Base-by-base conservation (phyloP, 495 filamentous ascomycete genomes). In the Penicillium egyptiacum region DNA sequence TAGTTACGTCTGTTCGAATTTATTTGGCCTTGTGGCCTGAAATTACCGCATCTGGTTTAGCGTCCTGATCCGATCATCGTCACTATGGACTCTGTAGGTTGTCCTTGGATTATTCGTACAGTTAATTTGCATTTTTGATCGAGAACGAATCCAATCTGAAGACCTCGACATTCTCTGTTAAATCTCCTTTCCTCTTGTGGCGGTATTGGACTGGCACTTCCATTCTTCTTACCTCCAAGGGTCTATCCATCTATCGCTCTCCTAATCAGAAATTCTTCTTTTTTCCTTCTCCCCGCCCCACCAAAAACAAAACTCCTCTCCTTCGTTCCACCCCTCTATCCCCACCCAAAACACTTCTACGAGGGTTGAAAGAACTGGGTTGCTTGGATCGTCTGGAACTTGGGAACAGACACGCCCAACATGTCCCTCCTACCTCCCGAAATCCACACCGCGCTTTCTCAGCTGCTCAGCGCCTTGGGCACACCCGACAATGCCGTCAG, bases 341-440 rank as follows among this genome's bases (percentile, higher is more conserved):
- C 61, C 67, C 68, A 62, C 66, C 66, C 61, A 60, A 59, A 64
- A 57, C 56, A 68, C 50, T 50, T 59, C 45, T 53, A 60, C 53
- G 58, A 67, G 70, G 64, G 61, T 50, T 59, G 35, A 56, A 49
- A 48, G 50, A 56, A 51, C 43, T 57, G 64, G 66, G 66, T 62
- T 51, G 52, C 30, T 65, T 61, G 56, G 64, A 60, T 62, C 53
- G 56, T 51, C 59, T 64, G 61, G 63, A 69, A 67, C 60, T 66
- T 69, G 66, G 66, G 66, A 60, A 67, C 62, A 60, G 63, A 66
- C 52, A 56, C 58, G 59, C 58, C 65, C 70, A 82, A 60, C 61
- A 97, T 96, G 92, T 93, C 92, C 63, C 64, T 95, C 55, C 83
- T 98, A 16, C 86, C 92, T 58, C 77, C 86, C 51, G 88, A 96